Conservation (phyloP, 768 basidiomycete species). For the Serendipita sp. region DNA sequence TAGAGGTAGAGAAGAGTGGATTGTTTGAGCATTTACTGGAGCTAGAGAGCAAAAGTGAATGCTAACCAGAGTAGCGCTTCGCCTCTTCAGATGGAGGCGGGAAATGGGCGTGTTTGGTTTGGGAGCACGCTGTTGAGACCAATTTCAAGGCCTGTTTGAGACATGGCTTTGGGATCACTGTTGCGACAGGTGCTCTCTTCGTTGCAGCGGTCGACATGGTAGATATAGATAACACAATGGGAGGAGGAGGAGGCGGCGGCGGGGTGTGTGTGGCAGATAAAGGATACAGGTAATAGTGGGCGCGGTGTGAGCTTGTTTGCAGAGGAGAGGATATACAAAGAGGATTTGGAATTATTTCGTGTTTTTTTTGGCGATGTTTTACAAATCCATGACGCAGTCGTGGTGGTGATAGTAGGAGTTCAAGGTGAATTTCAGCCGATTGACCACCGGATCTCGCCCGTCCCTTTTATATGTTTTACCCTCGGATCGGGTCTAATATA, state of each 20-base stretch:
- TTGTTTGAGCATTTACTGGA: conserved; percentile 15
- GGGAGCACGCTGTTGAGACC: not conserved
- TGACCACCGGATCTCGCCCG: no score
- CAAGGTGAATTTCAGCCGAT: no score
- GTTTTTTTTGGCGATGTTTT: no score
- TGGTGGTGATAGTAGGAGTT: no score
- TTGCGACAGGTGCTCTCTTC: not conserved
- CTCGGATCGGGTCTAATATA: no score
- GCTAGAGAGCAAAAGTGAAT: not conserved
- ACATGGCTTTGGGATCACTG: conserved; percentile 1
- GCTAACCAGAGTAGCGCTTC: not conserved
- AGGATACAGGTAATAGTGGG: no score
- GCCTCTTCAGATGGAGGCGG: not conserved
- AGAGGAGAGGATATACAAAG: no score
- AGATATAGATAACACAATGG: not conserved
- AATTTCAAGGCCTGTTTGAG: not conserved
- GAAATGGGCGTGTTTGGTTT: not conserved
- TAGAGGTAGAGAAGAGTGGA: conserved; percentile 12
- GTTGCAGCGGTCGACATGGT: not conserved
- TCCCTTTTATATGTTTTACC: no score
- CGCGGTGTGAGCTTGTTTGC: no score
- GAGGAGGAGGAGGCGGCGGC: not conserved
- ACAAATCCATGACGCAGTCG: no score
- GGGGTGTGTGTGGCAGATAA: not conserved
- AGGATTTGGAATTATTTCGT: no score